Percentiles rank a stretch among this genome's conserved stretches.
Evolutionary conservation across 257 asterid species (phyloP).

Genomic region (Ballota nigra): DNA sequence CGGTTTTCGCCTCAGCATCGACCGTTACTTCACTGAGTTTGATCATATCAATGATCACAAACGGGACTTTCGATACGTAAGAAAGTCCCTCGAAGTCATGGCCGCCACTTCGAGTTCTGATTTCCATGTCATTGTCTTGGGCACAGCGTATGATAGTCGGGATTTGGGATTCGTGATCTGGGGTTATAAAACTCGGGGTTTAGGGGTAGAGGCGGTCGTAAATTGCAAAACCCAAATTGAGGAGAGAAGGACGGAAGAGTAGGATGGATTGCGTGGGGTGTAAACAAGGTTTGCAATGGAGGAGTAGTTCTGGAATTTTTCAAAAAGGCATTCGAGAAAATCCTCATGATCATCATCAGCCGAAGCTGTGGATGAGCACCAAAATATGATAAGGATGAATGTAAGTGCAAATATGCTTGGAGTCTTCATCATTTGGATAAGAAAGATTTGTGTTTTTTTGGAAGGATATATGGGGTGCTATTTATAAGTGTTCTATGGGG

Average conservation of each 20-base stretch:
- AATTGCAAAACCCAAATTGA: slow-evolving; percentile 4
- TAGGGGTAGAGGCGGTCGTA: neutral
- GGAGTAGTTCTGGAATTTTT: neutral
- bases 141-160: slow-evolving; percentile 1
- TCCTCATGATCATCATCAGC: neutral
- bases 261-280: neutral
- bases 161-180: slow-evolving; percentile 8
- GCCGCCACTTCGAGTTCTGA: slow-evolving; percentile 3
- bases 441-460: neutral
- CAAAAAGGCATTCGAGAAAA: slow-evolving; percentile 5
- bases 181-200: slow-evolving; percentile 22
- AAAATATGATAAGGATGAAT: neutral
- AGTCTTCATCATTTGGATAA: neutral
- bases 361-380: neutral
- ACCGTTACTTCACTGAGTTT: neutral
- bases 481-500: neutral
- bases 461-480: neutral
- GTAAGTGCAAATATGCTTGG: neutral
- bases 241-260: neutral
- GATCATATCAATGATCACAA: slow-evolving; percentile 9
- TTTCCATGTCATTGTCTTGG: neutral
- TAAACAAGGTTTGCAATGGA: neutral
- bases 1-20: neutral
- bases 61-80: neutral
- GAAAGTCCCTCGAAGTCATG: slow-evolving; percentile 12